Conservation (phyloP, 257 asterid genomes). For the Lavandula angustifolia region DNA sequence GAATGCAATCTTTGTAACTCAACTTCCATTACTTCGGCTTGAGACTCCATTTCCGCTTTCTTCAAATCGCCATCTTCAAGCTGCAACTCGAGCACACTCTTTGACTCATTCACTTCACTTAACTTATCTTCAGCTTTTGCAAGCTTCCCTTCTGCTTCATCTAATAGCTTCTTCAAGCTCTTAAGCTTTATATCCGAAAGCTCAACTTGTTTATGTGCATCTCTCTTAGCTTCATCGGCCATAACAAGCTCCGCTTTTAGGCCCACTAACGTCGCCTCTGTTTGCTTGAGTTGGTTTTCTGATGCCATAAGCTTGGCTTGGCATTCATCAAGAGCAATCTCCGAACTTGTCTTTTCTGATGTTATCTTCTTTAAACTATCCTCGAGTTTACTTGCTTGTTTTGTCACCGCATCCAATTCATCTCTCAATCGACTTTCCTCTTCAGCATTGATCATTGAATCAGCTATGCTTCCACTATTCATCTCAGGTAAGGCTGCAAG, state of each 20-base stretch:
- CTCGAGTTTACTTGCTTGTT: constrained; percentile 48
- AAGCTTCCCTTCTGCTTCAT: constrained; percentile 49
- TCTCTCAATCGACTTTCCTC: constrained; percentile 34
- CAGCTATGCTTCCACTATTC: constrained; percentile 26
- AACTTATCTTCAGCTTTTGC: constrained; percentile 45
- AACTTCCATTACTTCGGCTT: constrained; percentile 38
- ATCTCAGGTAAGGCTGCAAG: constrained; percentile 54
- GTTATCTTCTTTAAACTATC: constrained; percentile 50
- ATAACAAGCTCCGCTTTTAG: constrained; percentile 47
- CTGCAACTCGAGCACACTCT: constrained; percentile 38
- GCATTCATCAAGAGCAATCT: constrained; percentile 47
- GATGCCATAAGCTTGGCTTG: constrained; percentile 56
- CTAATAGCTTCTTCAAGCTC: constrained; percentile 43
- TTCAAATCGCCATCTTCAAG: constrained; percentile 45
- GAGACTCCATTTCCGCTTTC: constrained; percentile 53
- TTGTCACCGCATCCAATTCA: constrained; percentile 44
- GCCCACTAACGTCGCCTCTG: constrained; percentile 38
- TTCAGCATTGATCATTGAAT: constrained; percentile 28
- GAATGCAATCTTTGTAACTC: constrained; percentile 50
- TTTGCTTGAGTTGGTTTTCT: constrained; percentile 52
- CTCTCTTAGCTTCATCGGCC: constrained; percentile 55
- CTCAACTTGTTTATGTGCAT: constrained; percentile 45
- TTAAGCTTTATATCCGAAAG: constrained; percentile 40
- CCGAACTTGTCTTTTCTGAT: constrained; percentile 52
- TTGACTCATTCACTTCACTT: constrained; percentile 39